Base-by-base conservation (phyloP, 164 flowering plant species). In the Berberis thunbergii region DNA sequence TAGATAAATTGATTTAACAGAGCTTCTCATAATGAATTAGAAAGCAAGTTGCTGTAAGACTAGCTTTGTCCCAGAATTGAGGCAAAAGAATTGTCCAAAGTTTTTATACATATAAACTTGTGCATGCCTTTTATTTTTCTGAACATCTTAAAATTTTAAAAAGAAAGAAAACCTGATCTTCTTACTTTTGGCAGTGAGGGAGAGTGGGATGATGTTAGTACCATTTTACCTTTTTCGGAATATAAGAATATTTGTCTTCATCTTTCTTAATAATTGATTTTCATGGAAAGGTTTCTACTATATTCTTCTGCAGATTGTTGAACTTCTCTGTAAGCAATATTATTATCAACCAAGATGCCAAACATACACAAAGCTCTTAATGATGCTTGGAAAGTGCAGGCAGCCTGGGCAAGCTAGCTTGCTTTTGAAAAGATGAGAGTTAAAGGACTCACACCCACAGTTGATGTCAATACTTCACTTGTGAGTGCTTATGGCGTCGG, bases 391-490 rank as follows among this genome's bases (percentile, higher is more conserved):
- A 55, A 91, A 83, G 72, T 87, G 90, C 77, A 77, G 53, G 70
- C 88, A 82, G 67, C 80, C 87, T 43, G 76, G 74, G 63, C 76
- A 80, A 64, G 98, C 97, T n/a, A 68, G 79, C 54, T 57, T 79
- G 69, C 87, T 93, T 42, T 85, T 57, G 86, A 88, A 72, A 44
- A 76, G 62, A 83, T 91, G 93, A 66, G 71, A 26, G 63, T 77
- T 8, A 97, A 93, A 57, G 96, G 96, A 41, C 76, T 85, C 39
- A 68, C 69, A 52, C 96, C 95, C 2, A 81, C 89, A 1, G 49
- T 91, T 63, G 97, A 88, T 76, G 96, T 84, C 56, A 87, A 82
- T 70, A 88, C 96, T 64, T 83, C 96, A 48, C 86, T 94, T 66
- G 77, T 85, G 8, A 75, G 86, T 73, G 96, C 81, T 45, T 94